These are phyloP conservation scores for Penicillium polonicum DNA, from an alignment of 2,329 filamentous ascomycete species.

Conservation along the genomic window DNA sequence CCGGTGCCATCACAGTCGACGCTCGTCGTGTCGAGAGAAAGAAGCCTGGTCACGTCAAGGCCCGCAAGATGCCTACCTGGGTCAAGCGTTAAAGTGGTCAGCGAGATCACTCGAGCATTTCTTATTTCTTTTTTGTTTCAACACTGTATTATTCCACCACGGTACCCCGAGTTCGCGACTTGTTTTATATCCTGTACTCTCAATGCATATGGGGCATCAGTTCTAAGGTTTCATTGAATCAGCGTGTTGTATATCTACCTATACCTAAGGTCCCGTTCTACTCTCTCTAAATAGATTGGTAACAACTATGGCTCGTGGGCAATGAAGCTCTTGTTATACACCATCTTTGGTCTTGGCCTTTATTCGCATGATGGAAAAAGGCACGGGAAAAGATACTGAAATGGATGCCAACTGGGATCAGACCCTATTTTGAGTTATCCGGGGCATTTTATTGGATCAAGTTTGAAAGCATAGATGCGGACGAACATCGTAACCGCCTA, in stretches of 20 bases:
- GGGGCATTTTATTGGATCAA: background rate
- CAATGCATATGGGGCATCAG: conserved; percentile 27
- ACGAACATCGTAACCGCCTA: background rate
- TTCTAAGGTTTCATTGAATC: conserved; percentile 8
- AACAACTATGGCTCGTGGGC: background rate
- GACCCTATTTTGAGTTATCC: background rate
- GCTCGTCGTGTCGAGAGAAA: conserved; percentile 93
- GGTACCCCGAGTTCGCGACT: conserved; percentile 24
- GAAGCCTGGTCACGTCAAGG: conserved; percentile 94
- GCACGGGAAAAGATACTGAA: background rate
- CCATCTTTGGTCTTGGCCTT: background rate
- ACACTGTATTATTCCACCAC: conserved; percentile 30
- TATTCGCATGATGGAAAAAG: background rate
- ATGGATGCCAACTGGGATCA: background rate
- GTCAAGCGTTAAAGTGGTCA: conserved; percentile 68
- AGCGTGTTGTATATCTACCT: background rate
- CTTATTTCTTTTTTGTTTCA: conserved; percentile 25
- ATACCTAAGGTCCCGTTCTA: background rate
- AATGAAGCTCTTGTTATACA: background rate
- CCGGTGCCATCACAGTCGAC: conserved; percentile 89
- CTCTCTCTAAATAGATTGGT: background rate
- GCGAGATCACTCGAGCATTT: conserved; percentile 14
- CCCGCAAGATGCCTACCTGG: conserved; percentile 97
- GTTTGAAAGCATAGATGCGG: background rate
- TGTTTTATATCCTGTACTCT: conserved; percentile 33